Percentiles rank a stretch among this genome's conserved stretches.
These are phyloP conservation scores for Knoxia roxburghii DNA, from an alignment of 257 asterid genomes.

Conservation along the genomic window DNA sequence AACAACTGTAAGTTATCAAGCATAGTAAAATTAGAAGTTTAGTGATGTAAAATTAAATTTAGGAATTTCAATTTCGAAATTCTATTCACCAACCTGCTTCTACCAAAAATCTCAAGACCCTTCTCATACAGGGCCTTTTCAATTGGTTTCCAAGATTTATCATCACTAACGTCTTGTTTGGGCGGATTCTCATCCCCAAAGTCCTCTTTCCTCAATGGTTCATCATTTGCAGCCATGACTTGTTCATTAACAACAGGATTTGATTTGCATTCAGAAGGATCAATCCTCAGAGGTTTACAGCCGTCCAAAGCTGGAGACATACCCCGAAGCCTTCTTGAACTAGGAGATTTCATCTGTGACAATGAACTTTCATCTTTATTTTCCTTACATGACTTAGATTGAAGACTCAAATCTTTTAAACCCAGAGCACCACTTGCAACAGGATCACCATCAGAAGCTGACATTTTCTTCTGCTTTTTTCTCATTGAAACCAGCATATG, in stretches of 20 bases:
- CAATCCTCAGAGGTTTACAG: constrained; percentile 22
- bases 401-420: constrained; percentile 42
- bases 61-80: constrained; percentile 15
- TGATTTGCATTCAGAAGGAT: constrained; percentile 32
- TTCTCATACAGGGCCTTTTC: constrained; percentile 85
- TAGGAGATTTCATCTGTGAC: constrained; percentile 41
- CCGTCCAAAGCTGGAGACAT: constrained; percentile 26
- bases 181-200: constrained; percentile 39
- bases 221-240: constrained; percentile 33
- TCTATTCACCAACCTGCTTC: constrained; percentile 59
- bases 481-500: constrained; percentile 55
- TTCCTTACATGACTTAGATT: constrained; percentile 29
- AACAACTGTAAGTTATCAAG: constrained; percentile 63
- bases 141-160: constrained; percentile 69
- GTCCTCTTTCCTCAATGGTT: constrained; percentile 47
- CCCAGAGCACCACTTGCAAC: constrained; percentile 40
- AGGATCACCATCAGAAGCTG: constrained; percentile 55
- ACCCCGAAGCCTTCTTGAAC: constrained; percentile 50
- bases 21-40: constrained; percentile 19
- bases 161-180: constrained; percentile 42
- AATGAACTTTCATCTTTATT: constrained; percentile 22
- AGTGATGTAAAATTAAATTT: no score
- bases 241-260: constrained; percentile 9
- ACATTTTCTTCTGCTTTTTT: constrained; percentile 57
- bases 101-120: constrained; percentile 85